phyloP scores from a whole-genome alignment of 768 basidiomycete species.

The Nevesoporus exiguus region DNA sequence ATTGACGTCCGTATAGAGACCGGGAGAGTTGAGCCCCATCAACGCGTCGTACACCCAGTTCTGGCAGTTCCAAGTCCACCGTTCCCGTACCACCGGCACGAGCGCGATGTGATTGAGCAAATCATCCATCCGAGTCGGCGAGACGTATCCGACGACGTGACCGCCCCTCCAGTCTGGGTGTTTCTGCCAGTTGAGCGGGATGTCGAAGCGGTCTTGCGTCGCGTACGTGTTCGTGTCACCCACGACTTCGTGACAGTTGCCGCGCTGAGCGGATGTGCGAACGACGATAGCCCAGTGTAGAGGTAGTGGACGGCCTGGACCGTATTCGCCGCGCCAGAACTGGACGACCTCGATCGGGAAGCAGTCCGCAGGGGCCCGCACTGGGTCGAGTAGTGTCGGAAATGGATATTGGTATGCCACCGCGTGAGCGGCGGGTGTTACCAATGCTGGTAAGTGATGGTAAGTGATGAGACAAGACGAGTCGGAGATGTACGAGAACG shows the following conservation, averaged over 20 bases:
- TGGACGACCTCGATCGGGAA: slow-evolving; percentile 27
- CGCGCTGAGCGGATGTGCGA: slow-evolving; percentile 15
- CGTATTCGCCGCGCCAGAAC: slow-evolving; percentile 26
- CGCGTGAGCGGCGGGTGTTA: not conserved
- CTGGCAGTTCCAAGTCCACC: slow-evolving; percentile 26
- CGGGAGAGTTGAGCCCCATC: slow-evolving; percentile 4
- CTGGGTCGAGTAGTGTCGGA: slow-evolving; percentile 13
- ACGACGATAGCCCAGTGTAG: slow-evolving; percentile 29
- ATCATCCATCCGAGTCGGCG: slow-evolving; percentile 6
- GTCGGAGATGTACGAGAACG: not conserved
- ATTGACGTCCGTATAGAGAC: slow-evolving; percentile 16
- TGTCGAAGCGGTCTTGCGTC: slow-evolving; percentile 9
- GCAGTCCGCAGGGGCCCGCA: slow-evolving; percentile 16
- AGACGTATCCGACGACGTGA: slow-evolving; percentile 19
- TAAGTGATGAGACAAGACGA: slow-evolving; percentile 1
- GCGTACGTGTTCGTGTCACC: slow-evolving; percentile 21
- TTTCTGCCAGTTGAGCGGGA: not conserved
- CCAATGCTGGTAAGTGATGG: not conserved
- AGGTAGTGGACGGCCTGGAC: slow-evolving; percentile 6
- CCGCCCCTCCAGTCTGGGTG: slow-evolving; percentile 23
- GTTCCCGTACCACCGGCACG: slow-evolving; percentile 13
- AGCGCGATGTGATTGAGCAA: slow-evolving; percentile 15
- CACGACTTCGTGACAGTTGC: slow-evolving; percentile 25
- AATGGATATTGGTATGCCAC: not conserved
- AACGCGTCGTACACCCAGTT: slow-evolving; percentile 27